Evolutionary conservation across 164 flowering plant species (phyloP).

Genomic region (Annona cherimola): DNA sequence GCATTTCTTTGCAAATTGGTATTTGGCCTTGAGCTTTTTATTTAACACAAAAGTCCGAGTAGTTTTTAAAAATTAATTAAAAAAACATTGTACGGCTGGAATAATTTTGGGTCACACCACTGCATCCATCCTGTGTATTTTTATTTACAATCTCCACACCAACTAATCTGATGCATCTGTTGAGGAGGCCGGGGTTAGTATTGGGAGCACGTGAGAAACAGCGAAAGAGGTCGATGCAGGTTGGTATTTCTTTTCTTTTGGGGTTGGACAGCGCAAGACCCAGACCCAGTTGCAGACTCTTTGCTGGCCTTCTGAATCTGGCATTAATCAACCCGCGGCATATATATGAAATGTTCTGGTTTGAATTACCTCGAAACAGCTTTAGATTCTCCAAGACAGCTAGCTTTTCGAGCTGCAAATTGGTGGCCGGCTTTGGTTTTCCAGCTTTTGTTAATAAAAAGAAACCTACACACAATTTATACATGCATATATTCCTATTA

Average conservation of each 20-base stretch:
- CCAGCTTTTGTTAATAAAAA: neutral
- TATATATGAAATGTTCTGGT: neutral
- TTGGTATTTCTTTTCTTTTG: neutral
- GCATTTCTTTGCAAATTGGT: too few relatives aligned
- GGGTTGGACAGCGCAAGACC: neutral
- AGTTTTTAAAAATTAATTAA: too few relatives aligned
- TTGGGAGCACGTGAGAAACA: neutral
- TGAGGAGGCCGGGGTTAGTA: neutral
- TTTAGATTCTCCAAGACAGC: neutral
- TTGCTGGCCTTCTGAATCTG: neutral
- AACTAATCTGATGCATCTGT: neutral
- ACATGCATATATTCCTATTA: too few relatives aligned
- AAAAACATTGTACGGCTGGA: too few relatives aligned
- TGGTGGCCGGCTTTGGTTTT: neutral
- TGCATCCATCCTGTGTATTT: too few relatives aligned
- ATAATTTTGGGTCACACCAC: too few relatives aligned
- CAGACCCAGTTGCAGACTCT: neutral
- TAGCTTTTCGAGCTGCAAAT: too few relatives aligned
- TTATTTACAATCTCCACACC: neutral
- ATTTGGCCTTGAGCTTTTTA: too few relatives aligned
- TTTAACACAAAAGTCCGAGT: too few relatives aligned
- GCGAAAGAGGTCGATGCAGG: neutral
- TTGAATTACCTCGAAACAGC: neutral
- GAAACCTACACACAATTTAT: neutral
- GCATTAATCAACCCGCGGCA: neutral